Evolutionary conservation across 2,329 filamentous ascomycete genomes (phyloP).

Genomic region (Epichloe aotearoae): DNA sequence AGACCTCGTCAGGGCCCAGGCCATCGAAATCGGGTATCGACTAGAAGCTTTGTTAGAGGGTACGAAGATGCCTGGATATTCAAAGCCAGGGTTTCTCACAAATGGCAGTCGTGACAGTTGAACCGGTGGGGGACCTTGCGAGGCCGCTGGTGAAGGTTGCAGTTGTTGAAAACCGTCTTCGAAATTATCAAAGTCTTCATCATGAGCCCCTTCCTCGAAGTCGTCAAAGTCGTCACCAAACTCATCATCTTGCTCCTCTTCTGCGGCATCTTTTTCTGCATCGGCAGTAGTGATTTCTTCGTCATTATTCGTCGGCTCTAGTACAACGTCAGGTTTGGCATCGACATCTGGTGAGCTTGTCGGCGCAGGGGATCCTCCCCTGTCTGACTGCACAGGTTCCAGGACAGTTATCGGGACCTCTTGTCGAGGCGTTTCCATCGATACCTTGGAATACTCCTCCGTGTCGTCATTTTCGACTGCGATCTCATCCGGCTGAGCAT

Average conservation of each 20-base stretch:
- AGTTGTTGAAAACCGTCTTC: conserved; percentile 57
- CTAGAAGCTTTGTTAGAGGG: conserved; percentile 25
- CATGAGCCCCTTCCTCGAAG: conserved; percentile 45
- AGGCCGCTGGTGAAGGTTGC: conserved; percentile 14
- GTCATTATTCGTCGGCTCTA: conserved; percentile 9
- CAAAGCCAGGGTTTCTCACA: conserved; percentile 17
- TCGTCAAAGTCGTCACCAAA: conserved; percentile 51
- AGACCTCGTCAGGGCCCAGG: conserved; percentile 46
- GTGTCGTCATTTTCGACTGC: conserved; percentile 27
- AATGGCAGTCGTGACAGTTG: conserved; percentile 31
- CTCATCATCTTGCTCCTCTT: conserved; percentile 21
- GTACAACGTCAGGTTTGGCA: conserved; percentile 38
- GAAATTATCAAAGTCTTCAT: conserved; percentile 54
- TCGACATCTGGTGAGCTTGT: conserved; percentile 24
- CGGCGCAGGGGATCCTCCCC: background rate
- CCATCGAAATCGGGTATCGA: conserved; percentile 55
- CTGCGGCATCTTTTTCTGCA: background rate
- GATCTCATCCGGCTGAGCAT: conserved; percentile 49
- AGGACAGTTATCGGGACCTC: conserved; percentile 31
- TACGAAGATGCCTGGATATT: background rate
- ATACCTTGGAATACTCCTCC: conserved; percentile 12
- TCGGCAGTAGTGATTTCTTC: background rate
- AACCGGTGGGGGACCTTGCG: conserved; percentile 19
- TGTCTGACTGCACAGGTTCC: conserved; percentile 16
- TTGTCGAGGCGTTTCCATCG: conserved; percentile 9